These are phyloP conservation scores for Pyrenophora tritici-repentis DNA, from an alignment of 2,329 filamentous ascomycete genomes.

Conservation along the genomic window DNA sequence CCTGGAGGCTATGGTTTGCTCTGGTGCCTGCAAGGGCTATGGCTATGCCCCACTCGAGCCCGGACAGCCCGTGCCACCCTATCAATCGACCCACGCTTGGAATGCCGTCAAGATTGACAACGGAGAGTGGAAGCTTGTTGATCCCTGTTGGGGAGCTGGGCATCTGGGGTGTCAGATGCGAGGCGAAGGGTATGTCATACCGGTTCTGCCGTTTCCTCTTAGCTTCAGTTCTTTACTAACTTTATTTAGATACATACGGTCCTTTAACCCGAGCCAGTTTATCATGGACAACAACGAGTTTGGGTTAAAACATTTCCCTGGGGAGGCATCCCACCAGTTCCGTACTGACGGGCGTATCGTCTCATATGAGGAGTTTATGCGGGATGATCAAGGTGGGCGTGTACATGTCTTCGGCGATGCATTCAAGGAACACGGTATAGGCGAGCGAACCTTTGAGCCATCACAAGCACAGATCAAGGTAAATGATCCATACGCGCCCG, in stretches of 20 bases:
- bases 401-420: conserved; percentile 43
- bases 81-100: conserved; percentile 78
- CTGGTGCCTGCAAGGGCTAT: conserved; percentile 85
- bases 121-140: conserved; percentile 88
- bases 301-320: conserved; percentile 78
- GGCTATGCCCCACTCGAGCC: conserved; percentile 68
- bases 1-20: conserved; percentile 74
- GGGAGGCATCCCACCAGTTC: conserved; percentile 71
- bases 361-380: conserved; percentile 82
- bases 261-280: conserved; percentile 66
- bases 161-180: conserved; percentile 53
- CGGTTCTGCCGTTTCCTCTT: neutral
- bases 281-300: conserved; percentile 77
- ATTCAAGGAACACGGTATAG: conserved; percentile 55
- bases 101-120: conserved; percentile 88
- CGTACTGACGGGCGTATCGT: conserved; percentile 70
- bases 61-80: conserved; percentile 68
- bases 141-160: conserved; percentile 92
- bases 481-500: conserved; percentile 51
- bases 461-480: conserved; percentile 64
- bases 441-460: conserved; percentile 66
- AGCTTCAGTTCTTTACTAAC: conserved; percentile 1
- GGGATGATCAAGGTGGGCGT: conserved; percentile 58
- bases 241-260: conserved; percentile 61
- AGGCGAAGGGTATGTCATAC: conserved; percentile 57